Base-by-base conservation (phyloP, 2,329 filamentous ascomycete species). In the Myriosclerotinia duriaeana region DNA sequence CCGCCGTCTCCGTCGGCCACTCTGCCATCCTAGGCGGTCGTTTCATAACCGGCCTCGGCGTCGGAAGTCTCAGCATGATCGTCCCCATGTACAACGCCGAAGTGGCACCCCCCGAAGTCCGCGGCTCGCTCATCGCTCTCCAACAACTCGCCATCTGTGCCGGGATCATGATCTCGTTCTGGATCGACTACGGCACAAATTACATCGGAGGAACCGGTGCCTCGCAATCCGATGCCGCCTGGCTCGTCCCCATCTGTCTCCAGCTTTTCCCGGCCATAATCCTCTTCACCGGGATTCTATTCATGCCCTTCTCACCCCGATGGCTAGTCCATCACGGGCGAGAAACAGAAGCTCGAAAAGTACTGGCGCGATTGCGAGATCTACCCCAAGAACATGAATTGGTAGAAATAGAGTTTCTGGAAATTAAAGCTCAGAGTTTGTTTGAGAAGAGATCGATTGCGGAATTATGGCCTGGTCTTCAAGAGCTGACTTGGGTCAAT, bases 271-370 rank as follows among this genome's bases (percentile, higher is more conserved):
- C 90, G 0, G 89, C 89, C 0, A 71, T 87, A 2, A 71, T 92
- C 5, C 83, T 94, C 1, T 85, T 88, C 38, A 72, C 83, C 14
- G 90, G 90, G 48, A 93, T 93, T 84, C 74, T 90, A 14, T 91
- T 91, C 78, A 91, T 93, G 89, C 91, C 90, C 0, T 92, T 90
- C 78, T 89, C 86, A 0, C 91, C 91, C 0, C 83, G 91, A 71
- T 93, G 89, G 89, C 83, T 94, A 1, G 79, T 90, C 11, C 87
- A 92, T 75, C 87, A 90, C 72, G 81, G 80, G 66, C 87, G 89
- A 46, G 89, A 93, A 72, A 82, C 82, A 0, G 90, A 93, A 75
- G 89, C 88, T 0, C 84, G 85, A 20, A 75, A 76, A 12, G 85
- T 87, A 1, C 81, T 94, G 1, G 85, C 89, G 0, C 80, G 76